These are phyloP conservation scores for Russula earlei DNA, from an alignment of 768 basidiomycete species.

Conservation along the genomic window DNA sequence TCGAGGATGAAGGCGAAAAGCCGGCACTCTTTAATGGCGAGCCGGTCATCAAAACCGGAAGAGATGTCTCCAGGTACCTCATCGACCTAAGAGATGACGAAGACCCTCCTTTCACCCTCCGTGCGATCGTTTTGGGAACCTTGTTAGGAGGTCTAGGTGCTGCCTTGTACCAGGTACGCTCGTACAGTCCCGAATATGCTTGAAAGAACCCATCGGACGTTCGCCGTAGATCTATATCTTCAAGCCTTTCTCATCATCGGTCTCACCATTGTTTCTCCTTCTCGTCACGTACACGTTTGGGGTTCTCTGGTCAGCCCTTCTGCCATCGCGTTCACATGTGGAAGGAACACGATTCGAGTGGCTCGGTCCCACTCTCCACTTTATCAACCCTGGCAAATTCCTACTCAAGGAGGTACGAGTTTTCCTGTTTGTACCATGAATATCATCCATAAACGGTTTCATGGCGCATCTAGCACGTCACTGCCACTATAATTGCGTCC, in stretches of 20 bases:
- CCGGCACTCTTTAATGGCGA: constrained; percentile 9
- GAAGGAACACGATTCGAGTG: constrained; percentile 35
- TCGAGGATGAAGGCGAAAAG: background rate
- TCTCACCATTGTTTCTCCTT: constrained; percentile 49
- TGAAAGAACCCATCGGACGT: background rate
- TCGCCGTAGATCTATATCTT: constrained; percentile 43
- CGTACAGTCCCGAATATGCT: background rate
- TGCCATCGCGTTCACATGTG: constrained; percentile 36
- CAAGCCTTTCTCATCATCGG: constrained; percentile 44
- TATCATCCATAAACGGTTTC: too few relatives aligned
- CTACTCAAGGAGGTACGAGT: constrained; percentile 47
- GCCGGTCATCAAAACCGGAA: constrained; percentile 29
- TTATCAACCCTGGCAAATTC: constrained; percentile 52
- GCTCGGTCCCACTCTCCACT: constrained; percentile 33
- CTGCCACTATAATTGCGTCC: constrained; percentile 46
- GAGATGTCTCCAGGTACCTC: constrained; percentile 45
- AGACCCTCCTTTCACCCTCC: constrained; percentile 45
- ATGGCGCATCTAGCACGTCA: constrained; percentile 37
- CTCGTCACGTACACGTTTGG: constrained; percentile 46
- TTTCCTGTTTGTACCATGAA: background rate
- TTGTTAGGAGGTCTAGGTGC: constrained; percentile 49
- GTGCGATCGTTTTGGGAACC: constrained; percentile 48
- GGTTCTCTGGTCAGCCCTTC: constrained; percentile 38
- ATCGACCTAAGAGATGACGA: constrained; percentile 51
- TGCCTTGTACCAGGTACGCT: constrained; percentile 43